Percentiles rank a stretch among this genome's conserved stretches.
Conservation (phyloP, 1,284 basidiomycete genomes). For the Marasmius fiardii region DNA sequence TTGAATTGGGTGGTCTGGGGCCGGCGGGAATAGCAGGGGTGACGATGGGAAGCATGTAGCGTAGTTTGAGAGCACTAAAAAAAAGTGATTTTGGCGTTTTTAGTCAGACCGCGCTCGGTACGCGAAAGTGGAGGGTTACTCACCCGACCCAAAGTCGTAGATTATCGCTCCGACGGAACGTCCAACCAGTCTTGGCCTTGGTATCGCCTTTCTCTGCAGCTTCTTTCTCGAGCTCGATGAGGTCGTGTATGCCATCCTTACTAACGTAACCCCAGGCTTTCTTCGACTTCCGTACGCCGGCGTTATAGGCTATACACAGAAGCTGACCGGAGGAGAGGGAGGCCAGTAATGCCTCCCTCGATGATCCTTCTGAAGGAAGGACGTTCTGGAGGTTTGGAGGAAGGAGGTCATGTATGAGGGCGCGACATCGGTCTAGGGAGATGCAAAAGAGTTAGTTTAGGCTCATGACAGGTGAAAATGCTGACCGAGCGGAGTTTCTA, state of each 20-base stretch:
- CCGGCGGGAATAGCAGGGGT: slow-evolving; percentile 39
- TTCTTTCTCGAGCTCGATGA: slow-evolving; percentile 56
- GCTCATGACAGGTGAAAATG: slow-evolving; percentile 14
- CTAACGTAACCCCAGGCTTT: slow-evolving; percentile 89
- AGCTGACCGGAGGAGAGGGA: slow-evolving; percentile 75
- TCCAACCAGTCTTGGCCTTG: slow-evolving; percentile 57
- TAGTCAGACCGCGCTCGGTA: neutral
- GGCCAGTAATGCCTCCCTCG: slow-evolving; percentile 43
- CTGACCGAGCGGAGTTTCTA: slow-evolving; percentile 56
- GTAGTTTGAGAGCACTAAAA: slow-evolving; percentile 78
- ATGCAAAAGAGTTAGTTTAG: neutral
- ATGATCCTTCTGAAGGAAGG: slow-evolving; percentile 32
- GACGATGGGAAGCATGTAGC: slow-evolving; percentile 71
- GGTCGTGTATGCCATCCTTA: slow-evolving; percentile 74
- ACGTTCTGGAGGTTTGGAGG: slow-evolving; percentile 41
- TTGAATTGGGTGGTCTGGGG: slow-evolving; percentile 20
- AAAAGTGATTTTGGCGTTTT: slow-evolving; percentile 2
- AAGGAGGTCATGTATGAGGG: slow-evolving; percentile 56
- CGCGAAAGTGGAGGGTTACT: slow-evolving; percentile 25
- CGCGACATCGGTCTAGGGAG: slow-evolving; percentile 53
- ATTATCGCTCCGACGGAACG: slow-evolving; percentile 82
- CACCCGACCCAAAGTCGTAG: slow-evolving; percentile 80
- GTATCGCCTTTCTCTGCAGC: slow-evolving; percentile 31
- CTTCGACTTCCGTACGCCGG: slow-evolving; percentile 71
- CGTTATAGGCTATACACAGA: slow-evolving; percentile 79